Percentiles rank a stretch among this genome's conserved stretches.
Evolutionary conservation across 352 stramenopile species (phyloP).

Genomic region (Nothophytophthora sp.): DNA sequence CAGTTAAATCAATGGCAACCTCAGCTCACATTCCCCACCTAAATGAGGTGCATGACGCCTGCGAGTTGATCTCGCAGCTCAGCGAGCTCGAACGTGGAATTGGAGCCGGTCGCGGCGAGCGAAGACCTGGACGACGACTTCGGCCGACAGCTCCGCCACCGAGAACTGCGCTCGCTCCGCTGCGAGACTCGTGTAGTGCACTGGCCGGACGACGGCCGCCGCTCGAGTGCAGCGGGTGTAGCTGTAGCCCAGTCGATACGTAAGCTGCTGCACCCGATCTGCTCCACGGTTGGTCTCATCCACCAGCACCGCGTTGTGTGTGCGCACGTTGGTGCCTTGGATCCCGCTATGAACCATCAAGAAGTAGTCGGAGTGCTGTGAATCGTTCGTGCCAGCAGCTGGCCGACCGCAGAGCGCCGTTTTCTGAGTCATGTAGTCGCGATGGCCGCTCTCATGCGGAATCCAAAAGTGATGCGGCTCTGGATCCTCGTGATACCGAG

Average conservation of each 20-base stretch:
- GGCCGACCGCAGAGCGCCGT: no score
- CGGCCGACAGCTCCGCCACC: not conserved
- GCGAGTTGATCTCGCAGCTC: not conserved
- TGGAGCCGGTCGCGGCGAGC: no score
- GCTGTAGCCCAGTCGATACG: conserved; percentile 63
- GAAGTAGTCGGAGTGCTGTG: conserved; percentile 72
- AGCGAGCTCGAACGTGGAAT: conserved; percentile 1
- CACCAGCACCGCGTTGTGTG: conserved; percentile 66
- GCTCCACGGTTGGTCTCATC: conserved; percentile 54
- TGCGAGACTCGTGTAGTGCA: conserved; percentile 73
- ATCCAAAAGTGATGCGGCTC: no score
- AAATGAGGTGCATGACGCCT: conserved; percentile 6
- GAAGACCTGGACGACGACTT: conserved; percentile 2
- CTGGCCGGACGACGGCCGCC: conserved; percentile 62
- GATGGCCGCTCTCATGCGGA: no score
- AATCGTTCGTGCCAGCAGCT: conserved; percentile 44
- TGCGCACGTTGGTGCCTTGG: conserved; percentile 62
- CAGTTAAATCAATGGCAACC: no score
- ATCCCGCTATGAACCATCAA: conserved; percentile 68
- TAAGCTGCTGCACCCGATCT: conserved; percentile 44
- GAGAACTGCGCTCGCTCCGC: conserved; percentile 43
- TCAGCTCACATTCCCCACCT: no score
- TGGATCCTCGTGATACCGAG: no score
- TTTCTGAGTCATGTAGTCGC: no score
- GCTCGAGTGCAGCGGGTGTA: conserved; percentile 72